These are phyloP conservation scores for Areca catechu DNA, from an alignment of 176 grass and related monocot genomes.

Conservation along the genomic window DNA sequence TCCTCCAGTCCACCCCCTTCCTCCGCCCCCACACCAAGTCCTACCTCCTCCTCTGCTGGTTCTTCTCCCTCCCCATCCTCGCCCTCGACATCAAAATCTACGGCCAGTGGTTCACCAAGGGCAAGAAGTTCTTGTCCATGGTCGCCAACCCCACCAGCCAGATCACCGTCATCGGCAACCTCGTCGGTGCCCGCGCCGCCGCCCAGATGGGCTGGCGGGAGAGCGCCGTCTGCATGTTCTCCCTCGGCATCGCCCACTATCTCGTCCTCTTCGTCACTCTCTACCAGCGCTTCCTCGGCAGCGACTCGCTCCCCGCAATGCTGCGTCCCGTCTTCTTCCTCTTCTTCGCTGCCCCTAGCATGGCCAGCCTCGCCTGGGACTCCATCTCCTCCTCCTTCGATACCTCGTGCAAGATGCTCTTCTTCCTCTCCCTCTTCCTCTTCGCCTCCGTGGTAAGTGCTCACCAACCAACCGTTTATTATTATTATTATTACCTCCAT, in stretches of 20 bases:
- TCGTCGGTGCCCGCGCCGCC: constrained; percentile 53
- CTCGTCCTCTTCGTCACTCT: constrained; percentile 86
- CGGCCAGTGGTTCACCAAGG: constrained; percentile 89
- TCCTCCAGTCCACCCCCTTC: constrained; percentile 59
- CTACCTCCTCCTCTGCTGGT: constrained; percentile 51
- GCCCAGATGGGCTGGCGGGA: constrained; percentile 74
- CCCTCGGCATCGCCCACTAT: constrained; percentile 73
- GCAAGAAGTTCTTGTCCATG: constrained; percentile 69
- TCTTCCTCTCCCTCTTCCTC: constrained; percentile 90
- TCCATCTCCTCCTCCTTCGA: constrained; percentile 50
- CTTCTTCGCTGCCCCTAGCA: constrained; percentile 82
- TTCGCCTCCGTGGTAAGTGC: constrained; percentile 63
- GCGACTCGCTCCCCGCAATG: constrained; percentile 65
- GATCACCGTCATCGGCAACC: constrained; percentile 84
- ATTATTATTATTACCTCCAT: too few relatives aligned
- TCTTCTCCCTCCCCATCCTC: constrained; percentile 68
- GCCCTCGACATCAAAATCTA: constrained; percentile 83
- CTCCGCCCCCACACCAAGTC: constrained; percentile 23
- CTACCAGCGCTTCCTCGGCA: constrained; percentile 69
- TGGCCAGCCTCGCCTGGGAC: constrained; percentile 69
- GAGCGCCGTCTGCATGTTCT: constrained; percentile 71
- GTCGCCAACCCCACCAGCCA: constrained; percentile 89
- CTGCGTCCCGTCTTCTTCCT: constrained; percentile 86
- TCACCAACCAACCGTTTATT: neutral
- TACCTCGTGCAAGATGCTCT: constrained; percentile 82